Evolutionary conservation across 768 basidiomycete species (phyloP), one percentile per base, ranked within the genome.

Genomic region (Fomitopsis serialis): DNA sequence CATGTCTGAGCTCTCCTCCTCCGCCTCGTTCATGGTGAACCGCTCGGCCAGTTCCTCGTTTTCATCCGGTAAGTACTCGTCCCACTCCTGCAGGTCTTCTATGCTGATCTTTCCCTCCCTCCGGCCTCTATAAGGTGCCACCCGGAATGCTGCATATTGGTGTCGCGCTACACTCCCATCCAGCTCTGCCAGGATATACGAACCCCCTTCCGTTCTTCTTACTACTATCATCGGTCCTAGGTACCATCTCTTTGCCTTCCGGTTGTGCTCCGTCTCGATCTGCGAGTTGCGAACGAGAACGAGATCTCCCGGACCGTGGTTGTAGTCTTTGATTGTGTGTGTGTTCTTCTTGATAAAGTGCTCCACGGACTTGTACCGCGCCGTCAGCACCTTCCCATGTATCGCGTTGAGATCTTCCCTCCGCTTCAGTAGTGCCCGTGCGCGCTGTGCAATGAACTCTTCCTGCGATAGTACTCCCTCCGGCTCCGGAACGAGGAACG

Each of bases 251-350:
- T 60, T 54, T 25, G 51, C 52, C 48, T 70, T 71, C 2, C 57
- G 32, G 53, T 67, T 63, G 2, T 65, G 54, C 1, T 54, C 36
- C 70, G n/a, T n/a, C n/a, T n/a, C n/a, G n/a, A n/a, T n/a, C n/a
- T n/a, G n/a, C n/a, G n/a, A n/a, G n/a, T n/a, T 68, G 5, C 65
- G 56, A 1, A 69, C 53, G 0, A 71, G 62, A 0, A 72, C 65
- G 0, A 71, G 58, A 3, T 42, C 52, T 8, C 69, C 67, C 4
- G 58, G 63, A 23, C 52, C 24, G 53, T 69, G 68, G 42, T 68
- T 34, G 45, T 59, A 66, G 43, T 66, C 58, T 10, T 50, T 53
- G 21, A 71, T 66, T 0, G 58, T 52, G 7, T 29, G 44, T 1
- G 44, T 42, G 47, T 59, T 57, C 15, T 58, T 54, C 3, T 35